These are phyloP conservation scores for Ceratocystis lukuohia DNA, from an alignment of 2,329 filamentous ascomycete genomes.

Conservation along the genomic window DNA sequence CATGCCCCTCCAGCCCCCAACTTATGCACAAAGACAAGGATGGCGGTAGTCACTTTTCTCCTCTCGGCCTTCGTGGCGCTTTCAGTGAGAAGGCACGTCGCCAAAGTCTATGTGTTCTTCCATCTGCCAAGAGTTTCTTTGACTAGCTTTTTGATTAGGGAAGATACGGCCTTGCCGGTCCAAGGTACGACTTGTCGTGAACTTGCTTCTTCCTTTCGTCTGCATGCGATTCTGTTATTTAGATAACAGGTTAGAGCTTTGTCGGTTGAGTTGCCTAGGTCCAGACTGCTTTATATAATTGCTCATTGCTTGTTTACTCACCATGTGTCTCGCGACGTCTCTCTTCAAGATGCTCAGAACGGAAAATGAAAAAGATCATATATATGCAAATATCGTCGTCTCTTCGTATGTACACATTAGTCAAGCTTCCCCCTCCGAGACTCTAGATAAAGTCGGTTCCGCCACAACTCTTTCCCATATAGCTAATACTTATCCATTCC, in stretches of 20 bases:
- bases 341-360: too few relatives aligned
- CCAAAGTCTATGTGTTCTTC: conserved; percentile 15
- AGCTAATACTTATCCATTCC: too few relatives aligned
- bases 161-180: neutral
- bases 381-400: too few relatives aligned
- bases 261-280: neutral
- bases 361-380: too few relatives aligned
- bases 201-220: neutral
- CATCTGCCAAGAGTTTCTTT: conserved; percentile 4
- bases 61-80: neutral
- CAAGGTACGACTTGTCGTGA: neutral
- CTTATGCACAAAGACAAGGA: neutral
- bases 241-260: neutral
- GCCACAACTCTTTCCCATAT: too few relatives aligned
- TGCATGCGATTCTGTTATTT: too few relatives aligned
- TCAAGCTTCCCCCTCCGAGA: too few relatives aligned
- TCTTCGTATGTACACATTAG: too few relatives aligned
- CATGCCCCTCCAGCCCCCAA: conserved; percentile 16
- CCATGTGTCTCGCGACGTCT: too few relatives aligned
- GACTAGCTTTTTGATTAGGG: neutral
- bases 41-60: neutral
- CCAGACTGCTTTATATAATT: neutral
- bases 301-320: too few relatives aligned
- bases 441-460: neutral
- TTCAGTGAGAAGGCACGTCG: conserved; percentile 10